Evolutionary conservation across 192 early-diverging fungal species (phyloP).

Genomic region (Cladochytrium replicatum): DNA sequence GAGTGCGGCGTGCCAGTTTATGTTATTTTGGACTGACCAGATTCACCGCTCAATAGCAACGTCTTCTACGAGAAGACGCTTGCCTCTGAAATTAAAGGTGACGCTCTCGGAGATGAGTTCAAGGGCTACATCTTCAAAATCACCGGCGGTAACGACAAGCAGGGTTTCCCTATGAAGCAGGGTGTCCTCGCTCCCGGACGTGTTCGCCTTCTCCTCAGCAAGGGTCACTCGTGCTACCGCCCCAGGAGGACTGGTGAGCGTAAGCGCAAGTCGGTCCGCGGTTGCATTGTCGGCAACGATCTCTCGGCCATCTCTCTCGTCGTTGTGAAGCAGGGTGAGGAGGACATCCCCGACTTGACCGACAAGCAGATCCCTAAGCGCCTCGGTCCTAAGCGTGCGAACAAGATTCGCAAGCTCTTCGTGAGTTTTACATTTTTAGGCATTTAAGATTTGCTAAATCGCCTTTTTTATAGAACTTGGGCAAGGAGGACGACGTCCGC

Average conservation of each 20-base stretch:
- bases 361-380: conserved; percentile 91
- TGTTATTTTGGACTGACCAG: neutral
- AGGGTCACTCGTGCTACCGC: conserved; percentile 98
- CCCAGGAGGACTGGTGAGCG: conserved; percentile 95
- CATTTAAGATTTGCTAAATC: neutral
- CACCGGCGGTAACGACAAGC: conserved; percentile 99
- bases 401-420: conserved; percentile 99
- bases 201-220: conserved; percentile 55
- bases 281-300: conserved; percentile 94
- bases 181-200: conserved; percentile 65
- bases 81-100: conserved; percentile 88
- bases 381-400: conserved; percentile 97
- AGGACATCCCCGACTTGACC: conserved; percentile 90
- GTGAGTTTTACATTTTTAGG: conserved; percentile 36
- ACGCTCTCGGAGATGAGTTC: conserved; percentile 97
- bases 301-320: conserved; percentile 88
- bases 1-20: conserved; percentile 21
- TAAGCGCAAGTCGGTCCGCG: conserved; percentile 98
- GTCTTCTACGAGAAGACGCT: conserved; percentile 98
- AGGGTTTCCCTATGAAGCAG: conserved; percentile 99
- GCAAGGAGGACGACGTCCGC: conserved; percentile 98
- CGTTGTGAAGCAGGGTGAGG: conserved; percentile 92
- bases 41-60: conserved; percentile 42
- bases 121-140: conserved; percentile 99
- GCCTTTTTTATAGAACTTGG: conserved; percentile 57